Evolutionary conservation across 1,139 yeast genomes (phyloP).

Genomic region (Hyphopichia buzzinii): DNA sequence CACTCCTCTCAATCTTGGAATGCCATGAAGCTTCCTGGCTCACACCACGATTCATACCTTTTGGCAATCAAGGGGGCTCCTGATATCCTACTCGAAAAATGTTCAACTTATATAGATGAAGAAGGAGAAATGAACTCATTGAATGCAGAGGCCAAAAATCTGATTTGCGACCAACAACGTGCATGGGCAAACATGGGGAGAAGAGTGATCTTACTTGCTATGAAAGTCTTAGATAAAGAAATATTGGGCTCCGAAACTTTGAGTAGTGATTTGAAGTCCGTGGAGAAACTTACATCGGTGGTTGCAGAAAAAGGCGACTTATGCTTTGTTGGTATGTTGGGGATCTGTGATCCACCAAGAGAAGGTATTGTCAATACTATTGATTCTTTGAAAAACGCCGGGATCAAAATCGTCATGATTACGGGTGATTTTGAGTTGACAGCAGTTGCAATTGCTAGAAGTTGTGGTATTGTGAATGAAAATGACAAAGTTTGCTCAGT

Average conservation of each 20-base stretch:
- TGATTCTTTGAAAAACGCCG: constrained; percentile 41
- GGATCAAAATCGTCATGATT: constrained; percentile 50
- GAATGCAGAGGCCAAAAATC: constrained; percentile 11
- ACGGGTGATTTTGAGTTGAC: constrained; percentile 56
- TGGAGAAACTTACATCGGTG: background rate
- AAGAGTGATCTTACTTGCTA: constrained; percentile 44
- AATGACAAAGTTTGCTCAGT: constrained; percentile 23
- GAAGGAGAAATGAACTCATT: constrained; percentile 12
- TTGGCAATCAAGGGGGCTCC: constrained; percentile 52
- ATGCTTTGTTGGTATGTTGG: constrained; percentile 43
- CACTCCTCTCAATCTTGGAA: constrained; percentile 10
- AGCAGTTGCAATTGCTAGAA: constrained; percentile 51
- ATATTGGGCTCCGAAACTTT: constrained; percentile 1
- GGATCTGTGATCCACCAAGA: constrained; percentile 53
- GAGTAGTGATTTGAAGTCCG: constrained; percentile 1
- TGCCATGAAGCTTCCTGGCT: constrained; percentile 11
- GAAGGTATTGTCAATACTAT: constrained; percentile 42
- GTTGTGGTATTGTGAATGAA: constrained; percentile 39
- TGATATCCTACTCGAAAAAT: constrained; percentile 39
- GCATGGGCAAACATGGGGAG: constrained; percentile 44
- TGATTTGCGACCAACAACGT: constrained; percentile 27
- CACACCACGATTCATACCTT: constrained; percentile 14
- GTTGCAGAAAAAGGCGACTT: constrained; percentile 15
- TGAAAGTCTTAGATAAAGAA: constrained; percentile 19
- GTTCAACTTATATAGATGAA: constrained; percentile 21